These are phyloP conservation scores for Lentinula raphanica DNA, from an alignment of 768 basidiomycete genomes.

Conservation along the genomic window DNA sequence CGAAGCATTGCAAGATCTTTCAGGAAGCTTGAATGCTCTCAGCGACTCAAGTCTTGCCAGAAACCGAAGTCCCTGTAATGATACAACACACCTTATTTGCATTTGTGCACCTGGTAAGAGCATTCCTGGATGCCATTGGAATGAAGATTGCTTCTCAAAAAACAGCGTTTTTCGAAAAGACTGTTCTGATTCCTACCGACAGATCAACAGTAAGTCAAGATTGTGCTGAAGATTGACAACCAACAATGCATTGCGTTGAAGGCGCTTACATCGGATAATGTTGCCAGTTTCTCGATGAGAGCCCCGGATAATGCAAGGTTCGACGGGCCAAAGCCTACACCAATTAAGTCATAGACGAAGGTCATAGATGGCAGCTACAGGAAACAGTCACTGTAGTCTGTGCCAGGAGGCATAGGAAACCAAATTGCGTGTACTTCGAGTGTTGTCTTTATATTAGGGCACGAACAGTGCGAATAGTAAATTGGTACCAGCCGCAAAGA, in stretches of 20 bases:
- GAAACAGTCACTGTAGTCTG: too few species aligned
- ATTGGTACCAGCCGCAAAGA: too few species aligned
- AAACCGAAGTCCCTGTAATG: too few species aligned
- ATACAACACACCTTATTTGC: conserved; percentile 41
- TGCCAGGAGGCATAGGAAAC: background rate
- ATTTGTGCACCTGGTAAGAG: conserved; percentile 45
- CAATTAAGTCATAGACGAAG: conserved; percentile 39
- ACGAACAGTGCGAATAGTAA: too few species aligned
- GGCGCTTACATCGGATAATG: conserved; percentile 11
- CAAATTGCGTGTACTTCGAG: too few species aligned
- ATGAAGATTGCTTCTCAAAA: conserved; percentile 42
- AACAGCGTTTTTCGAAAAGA: conserved; percentile 32
- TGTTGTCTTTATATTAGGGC: too few species aligned
- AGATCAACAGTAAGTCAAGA: background rate
- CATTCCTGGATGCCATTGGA: conserved; percentile 56
- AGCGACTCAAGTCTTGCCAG: background rate
- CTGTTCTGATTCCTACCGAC: conserved; percentile 9
- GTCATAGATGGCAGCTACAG: too few species aligned
- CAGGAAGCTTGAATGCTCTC: conserved; percentile 31
- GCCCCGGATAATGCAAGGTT: conserved; percentile 48
- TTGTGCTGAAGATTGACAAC: too few species aligned
- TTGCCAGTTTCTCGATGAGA: conserved; percentile 37
- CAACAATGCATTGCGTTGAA: background rate
- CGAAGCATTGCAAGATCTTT: conserved; percentile 52
- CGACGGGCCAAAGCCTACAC: conserved; percentile 49